Base-by-base conservation (phyloP, 2,329 filamentous ascomycete species). In the Fusarium ambrosium region DNA sequence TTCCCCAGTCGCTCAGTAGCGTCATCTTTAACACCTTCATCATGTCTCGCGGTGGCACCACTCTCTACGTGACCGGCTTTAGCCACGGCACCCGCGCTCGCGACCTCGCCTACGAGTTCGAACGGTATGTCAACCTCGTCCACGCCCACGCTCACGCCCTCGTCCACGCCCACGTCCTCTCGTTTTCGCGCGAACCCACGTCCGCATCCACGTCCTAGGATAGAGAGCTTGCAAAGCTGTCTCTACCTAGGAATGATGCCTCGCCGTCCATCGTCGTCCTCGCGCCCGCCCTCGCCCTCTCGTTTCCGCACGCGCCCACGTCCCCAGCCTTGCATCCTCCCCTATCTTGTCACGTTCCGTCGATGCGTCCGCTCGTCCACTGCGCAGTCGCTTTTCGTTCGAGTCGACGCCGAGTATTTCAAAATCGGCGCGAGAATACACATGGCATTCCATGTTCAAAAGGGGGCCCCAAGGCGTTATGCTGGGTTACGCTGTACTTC, bases 71-170 rank as follows among this genome's bases (percentile, higher is more conserved):
- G 86, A 98, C 95, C 83, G 97, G 97, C 90, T 99, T 99, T 87
- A 97, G 96, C 91, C 95, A 98, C 87, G 95, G 96, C 86, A 98
- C 96, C 85, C 95, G 97, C 89, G 95, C 97, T 85, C 95, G 97
- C 92, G 95, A 99, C 90, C 94, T 98, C 85, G 95, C 96, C 89
- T 98, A 97, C 94, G 96, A 98, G 90, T 98, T 98, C 94, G 96
- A 98, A 95, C 95, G 96, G 95, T 98, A 98, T 92, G 95, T 97
- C 90, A 89, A 85, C 87, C 86, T 87, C 83, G 83, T 76, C 78
- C 79, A 79, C 82, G 82, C 78, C 80, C 79, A 79, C 80, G 81
- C 72, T 79, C 79, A 76, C 80, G 80, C 81, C 82, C 83, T 82
- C 86, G 81, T 80, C 77, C 75, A 79, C 80, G 79, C 75, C 80